These are phyloP conservation scores for Dactylellina haptotyla DNA, from an alignment of 2,329 filamentous ascomycete genomes.

Conservation along the genomic window DNA sequence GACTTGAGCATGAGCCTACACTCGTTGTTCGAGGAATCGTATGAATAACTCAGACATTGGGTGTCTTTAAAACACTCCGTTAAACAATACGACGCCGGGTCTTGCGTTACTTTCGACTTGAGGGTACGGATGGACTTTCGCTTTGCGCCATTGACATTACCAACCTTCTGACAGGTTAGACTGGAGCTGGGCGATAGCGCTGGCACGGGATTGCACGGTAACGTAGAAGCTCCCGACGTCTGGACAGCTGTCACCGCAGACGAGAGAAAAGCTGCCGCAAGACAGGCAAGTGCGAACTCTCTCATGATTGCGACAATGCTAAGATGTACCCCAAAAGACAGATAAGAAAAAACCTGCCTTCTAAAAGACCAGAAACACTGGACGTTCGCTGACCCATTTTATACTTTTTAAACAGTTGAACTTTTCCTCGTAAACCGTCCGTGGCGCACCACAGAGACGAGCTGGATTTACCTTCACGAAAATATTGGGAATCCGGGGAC, in stretches of 20 bases:
- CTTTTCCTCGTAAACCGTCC: too few relatives aligned
- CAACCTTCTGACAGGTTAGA: constrained; percentile 16
- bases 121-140: constrained; percentile 19
- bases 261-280: constrained; percentile 10
- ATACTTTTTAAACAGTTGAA: too few relatives aligned
- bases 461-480: too few relatives aligned
- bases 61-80: constrained; percentile 18
- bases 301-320: background rate
- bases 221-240: too few relatives aligned
- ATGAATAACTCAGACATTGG: constrained; percentile 21
- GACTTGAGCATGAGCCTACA: constrained; percentile 27
- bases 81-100: constrained; percentile 2
- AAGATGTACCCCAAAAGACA: too few relatives aligned
- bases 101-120: constrained; percentile 12
- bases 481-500: too few relatives aligned
- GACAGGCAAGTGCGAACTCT: constrained; percentile 10
- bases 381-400: too few relatives aligned
- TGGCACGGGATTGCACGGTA: constrained; percentile 6
- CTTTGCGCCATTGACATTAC: constrained; percentile 20
- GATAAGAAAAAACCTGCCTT: too few relatives aligned
- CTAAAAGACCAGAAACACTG: too few relatives aligned
- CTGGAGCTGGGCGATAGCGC: constrained; percentile 1
- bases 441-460: too few relatives aligned
- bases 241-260: constrained; percentile 1
- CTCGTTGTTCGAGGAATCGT: constrained; percentile 15